These are phyloP conservation scores for Malassezia furfur DNA, from an alignment of 1,284 basidiomycete species.

Conservation along the genomic window DNA sequence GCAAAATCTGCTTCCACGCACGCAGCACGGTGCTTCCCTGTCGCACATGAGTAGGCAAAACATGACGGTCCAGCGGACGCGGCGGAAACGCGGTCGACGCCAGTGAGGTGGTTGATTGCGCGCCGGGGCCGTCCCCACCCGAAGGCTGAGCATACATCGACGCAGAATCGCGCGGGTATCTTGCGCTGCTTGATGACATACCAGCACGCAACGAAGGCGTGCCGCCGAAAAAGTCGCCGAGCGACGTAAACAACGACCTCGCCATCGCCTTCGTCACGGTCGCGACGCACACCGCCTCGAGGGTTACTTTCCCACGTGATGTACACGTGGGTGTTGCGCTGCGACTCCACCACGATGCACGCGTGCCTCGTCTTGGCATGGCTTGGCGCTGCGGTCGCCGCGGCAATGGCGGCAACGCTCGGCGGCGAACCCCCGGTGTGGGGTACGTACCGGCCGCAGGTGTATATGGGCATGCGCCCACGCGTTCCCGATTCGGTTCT, in stretches of 20 bases:
- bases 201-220: no score
- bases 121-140: neutral
- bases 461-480: conserved; percentile 84
- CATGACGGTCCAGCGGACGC: neutral
- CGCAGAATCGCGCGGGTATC: neutral
- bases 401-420: conserved; percentile 15
- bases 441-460: conserved; percentile 79
- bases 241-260: conserved; percentile 1
- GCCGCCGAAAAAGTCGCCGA: neutral
- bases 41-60: neutral
- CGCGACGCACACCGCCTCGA: neutral
- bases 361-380: neutral
- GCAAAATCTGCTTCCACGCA: conserved; percentile 40
- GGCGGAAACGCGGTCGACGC: neutral
- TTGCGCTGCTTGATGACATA: no score
- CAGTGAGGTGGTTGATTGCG: conserved; percentile 1
- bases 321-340: neutral
- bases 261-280: neutral
- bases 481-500: conserved; percentile 73
- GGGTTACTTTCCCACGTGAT: neutral
- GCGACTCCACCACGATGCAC: neutral
- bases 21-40: conserved; percentile 16
- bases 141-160: neutral
- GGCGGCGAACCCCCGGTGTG: conserved; percentile 56
- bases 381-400: conserved; percentile 11